These are phyloP conservation scores for Suillus americanus DNA, from an alignment of 768 basidiomycete species.

Conservation along the genomic window DNA sequence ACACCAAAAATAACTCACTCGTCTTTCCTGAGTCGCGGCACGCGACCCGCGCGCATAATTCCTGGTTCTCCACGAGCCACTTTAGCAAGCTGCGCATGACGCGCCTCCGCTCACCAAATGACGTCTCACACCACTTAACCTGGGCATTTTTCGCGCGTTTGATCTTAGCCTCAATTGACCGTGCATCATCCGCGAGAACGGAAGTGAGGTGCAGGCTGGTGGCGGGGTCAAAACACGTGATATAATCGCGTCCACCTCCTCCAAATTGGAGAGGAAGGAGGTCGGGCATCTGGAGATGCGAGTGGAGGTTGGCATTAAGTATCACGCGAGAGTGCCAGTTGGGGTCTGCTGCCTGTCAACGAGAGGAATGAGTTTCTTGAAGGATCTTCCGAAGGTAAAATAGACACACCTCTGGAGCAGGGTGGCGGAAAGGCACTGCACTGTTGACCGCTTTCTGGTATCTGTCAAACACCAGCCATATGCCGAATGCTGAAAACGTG, in stretches of 20 bases:
- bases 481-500: constrained; percentile 73
- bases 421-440: constrained; percentile 64
- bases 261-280: constrained; percentile 51
- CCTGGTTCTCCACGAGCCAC: constrained; percentile 93
- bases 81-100: constrained; percentile 86
- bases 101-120: constrained; percentile 76
- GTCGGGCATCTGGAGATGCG: constrained; percentile 57
- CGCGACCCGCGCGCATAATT: constrained; percentile 80
- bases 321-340: constrained; percentile 57
- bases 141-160: constrained; percentile 63
- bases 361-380: constrained; percentile 9
- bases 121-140: constrained; percentile 67
- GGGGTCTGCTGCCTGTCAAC: constrained; percentile 56
- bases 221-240: constrained; percentile 92
- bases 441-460: constrained; percentile 75
- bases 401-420: constrained; percentile 54
- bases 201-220: constrained; percentile 83
- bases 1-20: constrained; percentile 35
- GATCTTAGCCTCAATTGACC: constrained; percentile 77
- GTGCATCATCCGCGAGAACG: constrained; percentile 67
- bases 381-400: not conserved
- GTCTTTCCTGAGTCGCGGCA: constrained; percentile 97
- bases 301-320: constrained; percentile 56
- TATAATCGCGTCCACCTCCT: constrained; percentile 56
- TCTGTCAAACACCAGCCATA: constrained; percentile 75